Evolutionary conservation across 2,329 filamentous ascomycete species (phyloP), one percentile per base, ranked within the genome.

Genomic region (Colletotrichum liriopes): DNA sequence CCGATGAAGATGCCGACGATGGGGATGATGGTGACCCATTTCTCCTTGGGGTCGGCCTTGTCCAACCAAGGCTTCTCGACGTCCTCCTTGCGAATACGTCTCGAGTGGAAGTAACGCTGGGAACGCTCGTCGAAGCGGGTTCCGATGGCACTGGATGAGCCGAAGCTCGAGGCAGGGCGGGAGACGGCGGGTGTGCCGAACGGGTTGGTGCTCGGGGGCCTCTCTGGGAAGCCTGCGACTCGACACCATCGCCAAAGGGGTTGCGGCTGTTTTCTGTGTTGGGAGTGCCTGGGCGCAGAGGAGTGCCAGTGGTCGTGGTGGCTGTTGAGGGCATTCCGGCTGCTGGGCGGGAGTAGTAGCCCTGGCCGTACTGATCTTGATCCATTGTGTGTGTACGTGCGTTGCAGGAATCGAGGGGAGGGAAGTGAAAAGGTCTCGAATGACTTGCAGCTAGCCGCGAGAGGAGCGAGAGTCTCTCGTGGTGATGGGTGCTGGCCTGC

Each of bases 11-110:
- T 89, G 58, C 93, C 94, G 32, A 94, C 79, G 52, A 95, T 79
- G 2, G 94, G 94, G 69, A 97, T 88, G 74, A 96, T 94, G 2
- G 92, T 95, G 11, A 94, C 91, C 94, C 94, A 96, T 84, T 94
- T 96, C 86, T 96, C 93, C 80, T 91, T 93, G 16, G 92, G 91
- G 75, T 95, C 92, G 69, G 86, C 90, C 79, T 91, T 92, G n/a
- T 88, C 82, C 49, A 93, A 82, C 94, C 94, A 96, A 16, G 94
- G 93, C 83, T 93, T 92, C 79, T 94, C 92, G 3, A 94, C 82
- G 60, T 93, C 89, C 52, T 90, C 93, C 79, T 94, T 94, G 79
- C 87, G 89, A 43, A 96, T 88, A 73, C 93, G 86, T 71, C 93
- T 87, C 23, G 93, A 95, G 81, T 92, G 92, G 79, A 95, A 96